These are phyloP conservation scores for Dactylonectria estremocensis DNA, from an alignment of 2,329 filamentous ascomycete species.

Conservation along the genomic window DNA sequence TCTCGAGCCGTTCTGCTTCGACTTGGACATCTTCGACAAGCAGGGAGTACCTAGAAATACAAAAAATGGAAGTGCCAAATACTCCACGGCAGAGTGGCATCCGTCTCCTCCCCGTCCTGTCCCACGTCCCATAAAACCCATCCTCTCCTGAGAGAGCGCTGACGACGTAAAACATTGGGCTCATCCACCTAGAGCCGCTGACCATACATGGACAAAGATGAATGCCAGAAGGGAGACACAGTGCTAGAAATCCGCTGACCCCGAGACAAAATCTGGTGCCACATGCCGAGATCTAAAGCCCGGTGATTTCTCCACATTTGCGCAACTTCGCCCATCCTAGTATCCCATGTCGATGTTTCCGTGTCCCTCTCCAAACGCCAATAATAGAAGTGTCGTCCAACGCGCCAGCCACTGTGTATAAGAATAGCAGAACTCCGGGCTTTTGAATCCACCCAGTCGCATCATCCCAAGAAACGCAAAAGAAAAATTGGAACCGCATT, in stretches of 20 bases:
- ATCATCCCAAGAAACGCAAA: conserved; percentile 41
- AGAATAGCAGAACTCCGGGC: conserved; percentile 51
- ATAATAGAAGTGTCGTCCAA: conserved; percentile 40
- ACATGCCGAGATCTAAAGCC: conserved; percentile 30
- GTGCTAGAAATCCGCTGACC: conserved; percentile 5
- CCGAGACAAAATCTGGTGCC: conserved; percentile 29
- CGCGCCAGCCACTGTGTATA: conserved; percentile 46
- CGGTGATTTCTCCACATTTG: conserved; percentile 14
- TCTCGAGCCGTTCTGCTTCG: conserved; percentile 36
- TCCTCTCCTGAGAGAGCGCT: conserved; percentile 13
- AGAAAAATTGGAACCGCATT: conserved; percentile 36
- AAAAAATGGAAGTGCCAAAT: conserved; percentile 34
- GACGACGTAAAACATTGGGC: conserved; percentile 23
- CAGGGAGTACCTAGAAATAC: conserved; percentile 44
- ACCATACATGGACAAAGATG: conserved; percentile 21
- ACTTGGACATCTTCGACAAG: conserved; percentile 32
- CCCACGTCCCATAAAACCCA: conserved; percentile 22
- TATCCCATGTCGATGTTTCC: conserved; percentile 31
- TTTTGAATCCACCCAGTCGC: conserved; percentile 45
- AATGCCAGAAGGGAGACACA: neutral
- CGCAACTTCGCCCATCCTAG: conserved; percentile 26
- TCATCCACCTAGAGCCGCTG: conserved; percentile 18
- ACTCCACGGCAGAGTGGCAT: conserved; percentile 11
- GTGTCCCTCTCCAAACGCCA: conserved; percentile 46
- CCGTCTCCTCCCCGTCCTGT: conserved; percentile 25